A percentile compares a stretch with the other conserved stretches of the same genome.
phyloP scores from a whole-genome alignment of 257 asterid genomes.

The Primulina tabacum region DNA sequence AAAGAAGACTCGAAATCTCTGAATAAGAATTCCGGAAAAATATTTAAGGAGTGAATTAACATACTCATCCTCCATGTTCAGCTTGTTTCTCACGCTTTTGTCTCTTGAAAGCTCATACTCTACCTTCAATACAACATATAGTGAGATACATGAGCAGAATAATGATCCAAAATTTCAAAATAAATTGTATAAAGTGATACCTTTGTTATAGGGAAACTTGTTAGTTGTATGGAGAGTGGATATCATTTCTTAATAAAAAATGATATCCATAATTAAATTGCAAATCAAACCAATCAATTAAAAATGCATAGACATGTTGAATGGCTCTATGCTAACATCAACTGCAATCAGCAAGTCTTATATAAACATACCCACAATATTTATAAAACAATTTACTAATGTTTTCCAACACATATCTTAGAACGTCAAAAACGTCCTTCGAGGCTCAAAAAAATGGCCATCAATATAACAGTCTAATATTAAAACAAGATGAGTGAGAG shows the following conservation, averaged over 20 bases:
- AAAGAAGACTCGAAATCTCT: constrained; percentile 4
- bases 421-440: constrained; percentile 7
- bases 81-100: constrained; percentile 63
- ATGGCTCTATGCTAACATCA: constrained; percentile 20
- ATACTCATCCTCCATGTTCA: constrained; percentile 74
- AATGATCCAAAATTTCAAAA: constrained; percentile 7
- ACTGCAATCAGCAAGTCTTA: constrained; percentile 4
- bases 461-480: constrained; percentile 8
- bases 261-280: constrained; percentile 11
- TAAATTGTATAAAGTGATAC: constrained; percentile 11
- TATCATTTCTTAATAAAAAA: not conserved
- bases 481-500: constrained; percentile 13
- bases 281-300: constrained; percentile 12
- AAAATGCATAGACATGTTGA: constrained; percentile 14
- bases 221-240: not conserved
- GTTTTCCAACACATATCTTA: constrained; percentile 2
- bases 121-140: constrained; percentile 45
- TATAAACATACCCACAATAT: not conserved
- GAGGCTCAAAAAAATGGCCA: constrained; percentile 12
- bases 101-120: constrained; percentile 75
- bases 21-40: constrained; percentile 6
- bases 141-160: constrained; percentile 29
- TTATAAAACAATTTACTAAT: constrained; percentile 14
- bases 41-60: constrained; percentile 28
- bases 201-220: not conserved